Evolutionary conservation across 164 flowering plant genomes (phyloP), one percentile per base, ranked within the genome.

Genomic region (Warburgia ugandensis): DNA sequence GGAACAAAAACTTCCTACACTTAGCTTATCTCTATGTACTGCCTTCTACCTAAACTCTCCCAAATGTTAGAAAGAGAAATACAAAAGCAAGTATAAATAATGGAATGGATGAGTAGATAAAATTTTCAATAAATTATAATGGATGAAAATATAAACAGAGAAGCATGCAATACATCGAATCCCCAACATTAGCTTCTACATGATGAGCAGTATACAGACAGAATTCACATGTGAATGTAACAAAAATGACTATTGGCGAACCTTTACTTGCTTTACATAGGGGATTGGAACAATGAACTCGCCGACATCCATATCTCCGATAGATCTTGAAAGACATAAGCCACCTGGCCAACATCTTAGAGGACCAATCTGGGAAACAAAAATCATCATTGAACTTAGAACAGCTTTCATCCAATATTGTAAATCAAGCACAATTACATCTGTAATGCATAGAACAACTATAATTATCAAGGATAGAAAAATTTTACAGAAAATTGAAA

Each of bases 321-420:
- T 78, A 33, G 97, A 89, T 67, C 95, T 73, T 29, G 97, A 89
- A 50, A 89, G 95, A 72, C 97, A 85, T 60, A 89, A 68, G 36
- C 97, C 97, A 60, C 97, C 97, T 44, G 95, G 97, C 97, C 97
- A 89, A 67, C 95, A 86, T 72, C 97, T 78, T 63, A 89, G 59
- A 60, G 97, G 97, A 39, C 97, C 97, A 83, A 89, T 76, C 97
- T 89, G 60, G 51, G 62, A 58, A 39, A 50, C 32, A 47, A 25
- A 29, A 32, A 22, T 54, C 48, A 26, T 6, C 7, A 27, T 45
- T 8, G 27, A 27, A 29, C 19, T 31, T 29, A 3, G 19, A 12
- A 27, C 25, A 11, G 7, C 17, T 45, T 45, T 59, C 28, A 8
- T 21, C 32, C 37, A 10, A 58, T 6, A 20, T 6, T 42, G 22